Percentiles rank a stretch among this genome's conserved stretches.
phyloP scores from a whole-genome alignment of 148 eudicot genomes.

The Limonium bicolor region DNA sequence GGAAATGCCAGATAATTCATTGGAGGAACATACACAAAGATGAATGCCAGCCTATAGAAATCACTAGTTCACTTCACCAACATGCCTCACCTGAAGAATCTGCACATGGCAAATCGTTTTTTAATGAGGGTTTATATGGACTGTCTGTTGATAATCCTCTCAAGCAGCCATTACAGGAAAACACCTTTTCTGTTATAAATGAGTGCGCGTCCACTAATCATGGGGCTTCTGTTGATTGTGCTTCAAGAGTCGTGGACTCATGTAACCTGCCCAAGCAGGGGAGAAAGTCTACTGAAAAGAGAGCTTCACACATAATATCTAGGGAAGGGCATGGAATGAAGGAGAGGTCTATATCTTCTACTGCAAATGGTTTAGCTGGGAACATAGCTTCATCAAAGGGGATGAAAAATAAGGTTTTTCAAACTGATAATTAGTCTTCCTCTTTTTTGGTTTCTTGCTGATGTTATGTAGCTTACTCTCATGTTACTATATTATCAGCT shows the following conservation, averaged over 20 bases:
- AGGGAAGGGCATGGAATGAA: conserved; percentile 20
- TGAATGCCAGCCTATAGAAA: conserved; percentile 55
- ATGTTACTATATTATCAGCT: conserved; percentile 23
- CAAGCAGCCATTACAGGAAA: conserved; percentile 18
- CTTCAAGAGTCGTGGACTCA: conserved; percentile 10
- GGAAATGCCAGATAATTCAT: conserved; percentile 87
- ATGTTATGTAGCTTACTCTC: conserved; percentile 2
- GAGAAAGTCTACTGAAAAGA: conserved; percentile 32
- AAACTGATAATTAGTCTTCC: background rate
- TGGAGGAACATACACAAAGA: conserved; percentile 97
- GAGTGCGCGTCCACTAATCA: conserved; percentile 5
- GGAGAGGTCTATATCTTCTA: conserved; percentile 12
- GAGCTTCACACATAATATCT: conserved; percentile 25
- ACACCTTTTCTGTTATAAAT: conserved; percentile 8
- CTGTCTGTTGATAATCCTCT: conserved; percentile 10
- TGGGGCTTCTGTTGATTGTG: conserved; percentile 7
- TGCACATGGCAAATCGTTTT: conserved; percentile 12
- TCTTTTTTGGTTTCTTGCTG: conserved; percentile 1
- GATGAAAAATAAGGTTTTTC: conserved; percentile 35
- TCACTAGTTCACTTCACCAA: conserved; percentile 21
- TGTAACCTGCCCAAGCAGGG: conserved; percentile 17
- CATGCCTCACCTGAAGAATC: conserved; percentile 20
- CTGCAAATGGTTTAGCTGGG: conserved; percentile 19
- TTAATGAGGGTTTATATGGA: conserved; percentile 9
- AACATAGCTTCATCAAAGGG: conserved; percentile 17